phyloP scores from a whole-genome alignment of 2,329 filamentous ascomycete genomes.

The Setomelanomma holmii region DNA sequence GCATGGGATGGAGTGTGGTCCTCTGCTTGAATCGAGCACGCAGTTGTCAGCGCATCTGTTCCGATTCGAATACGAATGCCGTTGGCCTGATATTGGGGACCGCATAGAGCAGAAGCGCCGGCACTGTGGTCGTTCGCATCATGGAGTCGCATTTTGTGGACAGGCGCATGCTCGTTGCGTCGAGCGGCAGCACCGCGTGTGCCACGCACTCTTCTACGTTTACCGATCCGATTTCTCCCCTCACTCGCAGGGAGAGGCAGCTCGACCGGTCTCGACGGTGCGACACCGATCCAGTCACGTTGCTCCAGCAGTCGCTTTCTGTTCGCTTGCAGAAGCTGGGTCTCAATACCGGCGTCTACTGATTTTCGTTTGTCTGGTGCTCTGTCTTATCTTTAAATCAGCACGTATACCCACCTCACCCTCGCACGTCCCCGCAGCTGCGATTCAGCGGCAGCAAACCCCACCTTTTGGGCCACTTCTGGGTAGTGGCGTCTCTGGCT shows the following conservation, averaged over 20 bases:
- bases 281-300: slow-evolving; percentile 46
- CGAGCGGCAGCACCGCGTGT: slow-evolving; percentile 6
- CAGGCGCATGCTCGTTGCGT: background rate
- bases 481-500: too few species aligned
- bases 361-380: slow-evolving; percentile 10
- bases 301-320: slow-evolving; percentile 39
- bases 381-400: too few species aligned
- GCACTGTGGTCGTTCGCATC: slow-evolving; percentile 3
- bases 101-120: slow-evolving; percentile 19
- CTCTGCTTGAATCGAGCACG: slow-evolving; percentile 19
- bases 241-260: slow-evolving; percentile 33
- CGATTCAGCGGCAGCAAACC: too few species aligned
- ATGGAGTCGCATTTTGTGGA: slow-evolving; percentile 1
- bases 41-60: slow-evolving; percentile 41
- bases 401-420: too few species aligned
- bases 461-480: background rate
- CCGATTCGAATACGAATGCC: slow-evolving; percentile 47
- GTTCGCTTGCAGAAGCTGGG: slow-evolving; percentile 33
- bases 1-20: slow-evolving; percentile 15
- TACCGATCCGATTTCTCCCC: slow-evolving; percentile 42
- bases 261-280: slow-evolving; percentile 34
- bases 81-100: slow-evolving; percentile 17
- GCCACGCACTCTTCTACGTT: slow-evolving; percentile 36
- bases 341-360: slow-evolving; percentile 20
- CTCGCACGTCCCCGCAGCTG: too few species aligned